Evolutionary conservation across 345 rosid species (phyloP).

Genomic region (Brassica carinata): DNA sequence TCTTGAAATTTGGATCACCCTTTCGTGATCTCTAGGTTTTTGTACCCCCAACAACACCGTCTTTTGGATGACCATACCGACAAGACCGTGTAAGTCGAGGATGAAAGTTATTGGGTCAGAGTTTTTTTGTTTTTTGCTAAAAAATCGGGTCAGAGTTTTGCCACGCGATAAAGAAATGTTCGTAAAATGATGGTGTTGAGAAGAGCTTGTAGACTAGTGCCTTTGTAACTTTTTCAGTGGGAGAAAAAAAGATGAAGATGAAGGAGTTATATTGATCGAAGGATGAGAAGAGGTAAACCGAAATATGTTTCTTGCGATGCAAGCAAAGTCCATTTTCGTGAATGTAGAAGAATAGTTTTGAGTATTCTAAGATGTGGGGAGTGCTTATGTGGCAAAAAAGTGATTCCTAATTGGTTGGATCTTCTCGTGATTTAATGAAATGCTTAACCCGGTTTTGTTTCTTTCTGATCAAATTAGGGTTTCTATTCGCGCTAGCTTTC

Average conservation of each 20-base stretch:
- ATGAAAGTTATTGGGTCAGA: neutral
- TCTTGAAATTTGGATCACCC: slow-evolving; percentile 8
- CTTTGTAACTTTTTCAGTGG: too few species aligned
- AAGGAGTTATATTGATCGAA: too few species aligned
- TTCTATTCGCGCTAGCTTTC: neutral
- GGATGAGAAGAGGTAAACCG: too few species aligned
- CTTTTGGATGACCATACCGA: neutral
- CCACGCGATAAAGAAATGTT: slow-evolving; percentile 7
- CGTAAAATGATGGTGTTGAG: neutral
- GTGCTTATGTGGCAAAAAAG: neutral
- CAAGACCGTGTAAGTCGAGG: slow-evolving; percentile 14
- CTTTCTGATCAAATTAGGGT: neutral
- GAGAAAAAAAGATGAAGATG: too few species aligned
- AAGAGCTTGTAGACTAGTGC: too few species aligned
- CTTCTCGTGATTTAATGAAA: neutral
- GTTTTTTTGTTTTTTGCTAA: too few species aligned
- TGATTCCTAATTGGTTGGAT: neutral
- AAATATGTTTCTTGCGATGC: too few species aligned
- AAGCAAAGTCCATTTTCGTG: too few species aligned
- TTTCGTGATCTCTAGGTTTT: neutral
- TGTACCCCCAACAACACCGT: neutral
- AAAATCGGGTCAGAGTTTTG: neutral
- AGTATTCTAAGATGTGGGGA: too few species aligned
- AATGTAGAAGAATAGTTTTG: too few species aligned
- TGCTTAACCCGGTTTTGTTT: neutral